Evolutionary conservation across 129 eudicot genomes (phyloP).

Genomic region (Escallonia rubra): DNA sequence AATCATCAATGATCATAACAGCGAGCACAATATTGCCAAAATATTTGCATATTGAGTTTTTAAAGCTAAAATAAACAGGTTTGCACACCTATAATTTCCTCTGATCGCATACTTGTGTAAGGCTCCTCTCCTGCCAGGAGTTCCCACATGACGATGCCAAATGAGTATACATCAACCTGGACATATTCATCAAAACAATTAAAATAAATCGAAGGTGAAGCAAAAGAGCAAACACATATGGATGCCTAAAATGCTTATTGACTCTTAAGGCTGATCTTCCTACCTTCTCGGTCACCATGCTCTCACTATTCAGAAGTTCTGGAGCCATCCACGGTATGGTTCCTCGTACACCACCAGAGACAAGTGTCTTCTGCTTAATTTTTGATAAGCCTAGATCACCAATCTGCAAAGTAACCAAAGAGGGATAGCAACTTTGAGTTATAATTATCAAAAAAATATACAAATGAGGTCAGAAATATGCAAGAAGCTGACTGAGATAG

Average conservation of each 20-base stretch:
- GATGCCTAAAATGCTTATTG: background rate
- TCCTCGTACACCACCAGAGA: constrained; percentile 45
- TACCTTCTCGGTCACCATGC: constrained; percentile 40
- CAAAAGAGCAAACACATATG: background rate
- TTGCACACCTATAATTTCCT: constrained; percentile 28
- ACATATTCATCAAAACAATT: background rate
- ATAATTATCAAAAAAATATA: background rate
- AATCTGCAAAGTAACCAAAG: constrained; percentile 20
- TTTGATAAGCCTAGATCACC: constrained; percentile 44
- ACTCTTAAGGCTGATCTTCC: background rate
- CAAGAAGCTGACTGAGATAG: background rate
- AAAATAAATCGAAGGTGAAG: background rate
- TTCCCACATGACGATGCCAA: constrained; percentile 49
- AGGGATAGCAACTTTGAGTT: background rate
- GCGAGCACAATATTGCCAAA: too few species aligned
- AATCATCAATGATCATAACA: too few species aligned
- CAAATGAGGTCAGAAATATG: background rate
- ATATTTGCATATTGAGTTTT: too few species aligned
- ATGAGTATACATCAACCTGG: constrained; percentile 42
- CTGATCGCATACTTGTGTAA: constrained; percentile 27
- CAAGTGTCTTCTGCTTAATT: constrained; percentile 29
- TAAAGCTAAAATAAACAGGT: background rate
- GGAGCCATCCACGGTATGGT: constrained; percentile 47
- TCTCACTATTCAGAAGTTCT: constrained; percentile 21
- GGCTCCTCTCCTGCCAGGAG: constrained; percentile 40